Evolutionary conservation across 805 yeast genomes (phyloP).

Genomic region (Yarrowia bubula): DNA sequence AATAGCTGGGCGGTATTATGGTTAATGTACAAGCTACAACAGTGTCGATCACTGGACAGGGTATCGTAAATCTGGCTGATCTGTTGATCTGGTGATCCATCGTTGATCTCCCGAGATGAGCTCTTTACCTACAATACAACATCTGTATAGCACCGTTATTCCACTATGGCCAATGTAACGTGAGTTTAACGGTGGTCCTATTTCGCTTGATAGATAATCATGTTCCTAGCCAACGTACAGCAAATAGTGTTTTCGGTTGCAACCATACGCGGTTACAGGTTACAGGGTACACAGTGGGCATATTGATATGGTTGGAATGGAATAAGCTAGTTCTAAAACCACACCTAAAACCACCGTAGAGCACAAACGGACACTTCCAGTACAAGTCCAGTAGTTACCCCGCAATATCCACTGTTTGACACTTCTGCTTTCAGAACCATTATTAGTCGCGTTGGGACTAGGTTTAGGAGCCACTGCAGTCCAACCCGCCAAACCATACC

Average conservation of each 20-base stretch:
- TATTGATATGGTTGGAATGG: background rate
- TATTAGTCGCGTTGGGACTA: background rate
- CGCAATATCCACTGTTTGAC: background rate
- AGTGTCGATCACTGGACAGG: background rate
- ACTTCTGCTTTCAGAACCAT: too few species aligned
- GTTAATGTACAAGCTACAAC: background rate
- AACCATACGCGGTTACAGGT: background rate
- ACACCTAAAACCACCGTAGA: too few species aligned
- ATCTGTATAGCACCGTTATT: too few species aligned
- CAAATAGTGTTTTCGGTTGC: background rate
- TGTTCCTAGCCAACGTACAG: background rate
- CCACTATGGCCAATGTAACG: too few species aligned
- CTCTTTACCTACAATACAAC: too few species aligned
- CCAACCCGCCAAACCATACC: background rate
- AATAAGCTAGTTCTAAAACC: too few species aligned
- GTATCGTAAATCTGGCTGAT: slow-evolving; percentile 7
- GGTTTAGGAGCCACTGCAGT: slow-evolving; percentile 10
- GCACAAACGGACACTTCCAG: background rate
- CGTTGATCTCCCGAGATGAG: background rate
- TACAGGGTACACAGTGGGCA: background rate
- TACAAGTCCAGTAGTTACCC: too few species aligned
- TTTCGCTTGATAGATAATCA: background rate
- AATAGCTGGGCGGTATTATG: background rate
- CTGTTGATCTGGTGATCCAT: background rate
- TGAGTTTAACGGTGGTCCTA: too few species aligned